Evolutionary conservation across 1,284 basidiomycete species (phyloP), one percentile per base, ranked within the genome.

Genomic region (Cystobasidium pallidum): DNA sequence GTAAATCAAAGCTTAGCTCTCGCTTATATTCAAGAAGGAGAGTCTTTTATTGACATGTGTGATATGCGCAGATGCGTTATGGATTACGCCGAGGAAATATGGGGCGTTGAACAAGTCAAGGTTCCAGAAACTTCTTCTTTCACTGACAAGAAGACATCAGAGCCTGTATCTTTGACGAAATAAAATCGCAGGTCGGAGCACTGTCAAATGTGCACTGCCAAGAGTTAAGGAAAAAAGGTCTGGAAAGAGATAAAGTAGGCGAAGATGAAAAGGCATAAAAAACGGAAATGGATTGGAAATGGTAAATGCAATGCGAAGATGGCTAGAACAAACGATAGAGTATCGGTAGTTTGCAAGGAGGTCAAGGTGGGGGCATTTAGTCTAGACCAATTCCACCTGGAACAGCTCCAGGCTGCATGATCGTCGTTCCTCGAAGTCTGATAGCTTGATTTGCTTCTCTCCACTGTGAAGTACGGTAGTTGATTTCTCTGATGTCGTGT

Each of bases 51-150:
- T 19, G 26, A 45, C 15, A 4, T 19, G 11, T 45, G 3, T 26
- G 11, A 13, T 26, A 32, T 10, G 2, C 21, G 26, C 32, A 30
- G 59, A 52, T 59, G 63, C 30, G 70, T 72, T 34, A 72, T 66
- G 63, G 63, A 72, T 24, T 72, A 72, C 47, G 47, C 49, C 41
- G 70, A 72, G 32, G 63, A 66, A 32, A 72, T 72, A 43, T 72
- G 70, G 70, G 61, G 61, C 26, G 62, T 64, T 24, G 62, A 64
- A n/a, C 62, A 64, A 24, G 45, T 64, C 62, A 64, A 64, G 62
- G 62, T 64, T 7, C 62, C 62, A 26, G 62, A 64, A 28, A 24
- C 30, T 30, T 28, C 30, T 30, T 28, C 7, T 24, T 47, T 51
- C 30, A 43, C 34, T 28, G 43, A 36, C 43, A 47, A 47, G 45